A percentile compares a stretch with the other conserved stretches of the same genome.
These are phyloP conservation scores for Helminthosporium solani DNA, from an alignment of 2,329 filamentous ascomycete species.

Conservation along the genomic window DNA sequence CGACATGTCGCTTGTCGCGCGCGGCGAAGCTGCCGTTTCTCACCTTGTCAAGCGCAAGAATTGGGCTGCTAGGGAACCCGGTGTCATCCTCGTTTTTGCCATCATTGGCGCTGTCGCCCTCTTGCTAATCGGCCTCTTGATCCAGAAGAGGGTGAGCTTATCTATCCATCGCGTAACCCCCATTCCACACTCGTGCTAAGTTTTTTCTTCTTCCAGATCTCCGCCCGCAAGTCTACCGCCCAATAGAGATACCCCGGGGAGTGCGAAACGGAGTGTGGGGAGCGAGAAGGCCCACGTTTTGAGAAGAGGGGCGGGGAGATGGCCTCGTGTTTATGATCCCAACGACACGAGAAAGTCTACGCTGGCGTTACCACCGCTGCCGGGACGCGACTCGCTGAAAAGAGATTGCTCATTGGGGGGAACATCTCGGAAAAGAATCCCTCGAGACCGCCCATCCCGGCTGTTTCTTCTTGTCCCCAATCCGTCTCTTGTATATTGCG, in stretches of 20 bases:
- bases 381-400: background rate
- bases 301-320: background rate
- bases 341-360: background rate
- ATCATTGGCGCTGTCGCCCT: constrained; percentile 59
- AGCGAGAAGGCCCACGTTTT: background rate
- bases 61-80: constrained; percentile 59
- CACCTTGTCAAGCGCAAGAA: constrained; percentile 56
- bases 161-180: no score
- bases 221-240: constrained; percentile 6
- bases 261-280: constrained; percentile 2
- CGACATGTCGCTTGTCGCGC: constrained; percentile 39
- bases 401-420: constrained; percentile 1
- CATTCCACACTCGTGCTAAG: background rate
- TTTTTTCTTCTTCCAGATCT: background rate
- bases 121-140: constrained; percentile 53
- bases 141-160: constrained; percentile 48
- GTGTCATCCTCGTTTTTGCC: constrained; percentile 63
- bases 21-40: constrained; percentile 39
- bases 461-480: background rate
- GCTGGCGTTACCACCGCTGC: background rate
- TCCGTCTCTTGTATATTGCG: constrained; percentile 7
- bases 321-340: constrained; percentile 3
- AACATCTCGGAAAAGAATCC: constrained; percentile 4
- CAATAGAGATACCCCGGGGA: constrained; percentile 13
- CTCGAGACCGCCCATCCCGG: background rate